Conservation (phyloP, 1,139 yeast genomes). For the Keqinozyma sinolaborantium region DNA sequence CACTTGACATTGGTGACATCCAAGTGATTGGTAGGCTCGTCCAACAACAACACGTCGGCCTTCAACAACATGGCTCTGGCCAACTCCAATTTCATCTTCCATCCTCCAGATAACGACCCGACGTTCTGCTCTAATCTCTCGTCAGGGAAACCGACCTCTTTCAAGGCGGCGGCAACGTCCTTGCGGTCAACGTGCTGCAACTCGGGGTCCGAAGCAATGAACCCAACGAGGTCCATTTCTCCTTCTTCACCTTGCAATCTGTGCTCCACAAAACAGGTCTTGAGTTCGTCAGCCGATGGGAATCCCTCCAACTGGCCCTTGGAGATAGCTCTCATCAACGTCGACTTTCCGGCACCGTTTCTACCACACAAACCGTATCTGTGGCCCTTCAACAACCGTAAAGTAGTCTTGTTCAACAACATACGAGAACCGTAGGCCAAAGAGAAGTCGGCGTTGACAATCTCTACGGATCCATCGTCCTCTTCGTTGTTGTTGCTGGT, state of each 20-base stretch:
- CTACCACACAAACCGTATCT: slow-evolving; percentile 98
- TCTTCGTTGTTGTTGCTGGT: slow-evolving; percentile 53
- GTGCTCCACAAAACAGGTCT: slow-evolving; percentile 97
- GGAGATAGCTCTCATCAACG: slow-evolving; percentile 94
- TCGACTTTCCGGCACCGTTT: slow-evolving; percentile 98
- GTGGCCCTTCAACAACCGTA: slow-evolving; percentile 88
- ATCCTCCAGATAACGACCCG: slow-evolving; percentile 96
- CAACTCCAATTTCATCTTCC: slow-evolving; percentile 97
- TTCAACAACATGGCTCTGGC: slow-evolving; percentile 98
- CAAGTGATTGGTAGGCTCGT: slow-evolving; percentile 98
- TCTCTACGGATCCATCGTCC: slow-evolving; percentile 66
- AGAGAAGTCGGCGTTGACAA: slow-evolving; percentile 92
- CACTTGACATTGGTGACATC: slow-evolving; percentile 93
- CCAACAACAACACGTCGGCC: slow-evolving; percentile 91
- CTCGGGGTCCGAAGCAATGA: slow-evolving; percentile 90
- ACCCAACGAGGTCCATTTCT: slow-evolving; percentile 80
- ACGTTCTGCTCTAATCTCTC: slow-evolving; percentile 87
- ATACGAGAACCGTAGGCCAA: slow-evolving; percentile 97
- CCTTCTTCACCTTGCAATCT: slow-evolving; percentile 95
- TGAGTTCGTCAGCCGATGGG: slow-evolving; percentile 83
- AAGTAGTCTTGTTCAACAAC: slow-evolving; percentile 87
- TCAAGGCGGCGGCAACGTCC: slow-evolving; percentile 74
- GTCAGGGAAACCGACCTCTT: slow-evolving; percentile 85
- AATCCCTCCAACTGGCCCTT: slow-evolving; percentile 97
- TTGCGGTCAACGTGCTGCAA: slow-evolving; percentile 57